A percentile compares a stretch with the other conserved stretches of the same genome.
Conservation (phyloP, 1,139 yeast genomes). For the Blastobotrys persicus region DNA sequence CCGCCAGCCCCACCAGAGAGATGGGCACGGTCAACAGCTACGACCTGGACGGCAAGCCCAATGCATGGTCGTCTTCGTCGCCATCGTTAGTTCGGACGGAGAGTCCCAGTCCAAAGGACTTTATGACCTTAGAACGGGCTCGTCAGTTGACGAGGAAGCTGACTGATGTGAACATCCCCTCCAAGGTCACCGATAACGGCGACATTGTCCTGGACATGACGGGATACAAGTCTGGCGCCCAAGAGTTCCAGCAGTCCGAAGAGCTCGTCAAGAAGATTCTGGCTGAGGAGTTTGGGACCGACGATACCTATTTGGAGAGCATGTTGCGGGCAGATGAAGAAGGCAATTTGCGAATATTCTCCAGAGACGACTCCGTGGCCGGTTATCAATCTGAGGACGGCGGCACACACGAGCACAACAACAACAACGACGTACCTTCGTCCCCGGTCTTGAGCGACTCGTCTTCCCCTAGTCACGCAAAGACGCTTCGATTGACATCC, state of each 20-base stretch:
- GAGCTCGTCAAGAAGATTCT: slow-evolving; percentile 69
- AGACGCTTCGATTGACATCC: slow-evolving; percentile 85
- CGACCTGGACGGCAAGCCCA: not conserved
- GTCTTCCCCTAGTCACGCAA: slow-evolving; percentile 51
- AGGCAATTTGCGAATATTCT: slow-evolving; percentile 69
- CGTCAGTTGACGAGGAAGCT: slow-evolving; percentile 66
- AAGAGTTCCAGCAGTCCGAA: slow-evolving; percentile 48
- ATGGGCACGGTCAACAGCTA: slow-evolving; percentile 1
- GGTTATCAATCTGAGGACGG: slow-evolving; percentile 15
- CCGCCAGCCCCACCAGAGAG: slow-evolving; percentile 18
- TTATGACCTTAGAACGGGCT: slow-evolving; percentile 59
- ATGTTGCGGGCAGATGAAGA: slow-evolving; percentile 61
- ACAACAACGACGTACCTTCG: slow-evolving; percentile 4
- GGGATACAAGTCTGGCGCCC: slow-evolving; percentile 88
- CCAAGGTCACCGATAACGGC: slow-evolving; percentile 85
- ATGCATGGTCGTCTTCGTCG: slow-evolving; percentile 6
- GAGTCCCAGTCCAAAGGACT: slow-evolving; percentile 7
- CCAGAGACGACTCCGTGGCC: slow-evolving; percentile 34
- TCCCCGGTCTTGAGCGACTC: slow-evolving; percentile 10
- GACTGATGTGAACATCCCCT: slow-evolving; percentile 74
- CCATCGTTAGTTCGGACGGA: slow-evolving; percentile 12
- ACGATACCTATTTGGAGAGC: slow-evolving; percentile 45
- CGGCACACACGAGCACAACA: slow-evolving; percentile 16
- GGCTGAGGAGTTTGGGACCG: slow-evolving; percentile 64
- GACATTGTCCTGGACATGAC: slow-evolving; percentile 91